phyloP scores from a whole-genome alignment of 163 green algal species.

The Chlorella variabilis region DNA sequence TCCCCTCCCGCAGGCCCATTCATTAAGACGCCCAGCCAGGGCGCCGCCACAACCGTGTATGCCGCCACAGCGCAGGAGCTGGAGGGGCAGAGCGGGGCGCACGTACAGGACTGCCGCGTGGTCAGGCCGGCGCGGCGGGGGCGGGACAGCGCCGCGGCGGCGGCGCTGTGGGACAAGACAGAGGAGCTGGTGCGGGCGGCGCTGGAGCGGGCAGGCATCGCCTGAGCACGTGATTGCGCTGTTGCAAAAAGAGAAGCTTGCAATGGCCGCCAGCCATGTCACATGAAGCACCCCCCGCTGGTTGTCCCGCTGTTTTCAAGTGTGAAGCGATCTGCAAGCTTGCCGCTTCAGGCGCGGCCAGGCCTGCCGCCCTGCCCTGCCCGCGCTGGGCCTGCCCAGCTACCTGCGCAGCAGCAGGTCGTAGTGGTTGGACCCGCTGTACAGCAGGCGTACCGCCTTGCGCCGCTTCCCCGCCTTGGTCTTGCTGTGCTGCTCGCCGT shows the following conservation, averaged over 20 bases:
- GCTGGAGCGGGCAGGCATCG: not conserved
- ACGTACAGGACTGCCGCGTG: constrained; percentile 47
- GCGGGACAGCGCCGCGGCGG: constrained; percentile 34
- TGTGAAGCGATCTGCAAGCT: too few relatives aligned
- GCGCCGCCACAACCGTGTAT: constrained; percentile 45
- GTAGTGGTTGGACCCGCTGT: constrained; percentile 66
- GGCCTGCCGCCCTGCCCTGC: too few relatives aligned
- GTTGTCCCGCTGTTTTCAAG: too few relatives aligned
- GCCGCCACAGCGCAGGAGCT: constrained; percentile 34
- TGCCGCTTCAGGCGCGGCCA: too few relatives aligned
- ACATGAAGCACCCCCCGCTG: too few relatives aligned
- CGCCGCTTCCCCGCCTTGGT: constrained; percentile 21
- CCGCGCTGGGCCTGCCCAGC: too few relatives aligned
- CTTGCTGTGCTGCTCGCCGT: constrained; percentile 57
- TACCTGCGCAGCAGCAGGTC: constrained; percentile 70
- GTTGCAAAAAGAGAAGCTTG: too few relatives aligned
- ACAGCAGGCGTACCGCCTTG: constrained; percentile 59
- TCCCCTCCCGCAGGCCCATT: not conserved
- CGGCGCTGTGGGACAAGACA: constrained; percentile 46
- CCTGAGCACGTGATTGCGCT: not conserved
- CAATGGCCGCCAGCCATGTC: too few relatives aligned
- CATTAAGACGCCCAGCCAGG: constrained; percentile 13
- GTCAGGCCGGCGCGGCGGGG: constrained; percentile 5
- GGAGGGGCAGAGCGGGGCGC: constrained; percentile 36
- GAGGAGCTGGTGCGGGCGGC: constrained; percentile 41